These are phyloP conservation scores for Veloboletus limbatus DNA, from an alignment of 1,284 basidiomycete genomes.

Conservation along the genomic window DNA sequence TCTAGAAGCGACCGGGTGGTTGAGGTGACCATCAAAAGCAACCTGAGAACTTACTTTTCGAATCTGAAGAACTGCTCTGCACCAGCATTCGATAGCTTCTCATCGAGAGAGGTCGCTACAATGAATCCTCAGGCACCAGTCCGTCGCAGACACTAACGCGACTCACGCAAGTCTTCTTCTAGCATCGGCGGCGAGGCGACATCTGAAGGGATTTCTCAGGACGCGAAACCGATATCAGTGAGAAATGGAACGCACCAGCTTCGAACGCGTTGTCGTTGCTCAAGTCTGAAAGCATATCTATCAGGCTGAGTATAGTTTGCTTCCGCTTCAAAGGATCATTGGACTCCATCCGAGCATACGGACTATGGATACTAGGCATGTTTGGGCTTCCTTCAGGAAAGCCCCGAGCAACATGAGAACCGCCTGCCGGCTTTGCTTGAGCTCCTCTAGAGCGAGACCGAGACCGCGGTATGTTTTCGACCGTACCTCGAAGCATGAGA, in stretches of 20 bases:
- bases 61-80: conserved; percentile 33
- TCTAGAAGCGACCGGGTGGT: conserved; percentile 13
- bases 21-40: background rate
- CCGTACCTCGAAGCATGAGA: conserved; percentile 35
- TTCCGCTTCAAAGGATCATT: conserved; percentile 41
- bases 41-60: conserved; percentile 31
- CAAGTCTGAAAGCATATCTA: conserved; percentile 61
- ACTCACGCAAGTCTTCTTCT: conserved; percentile 61
- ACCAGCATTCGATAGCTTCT: conserved; percentile 34
- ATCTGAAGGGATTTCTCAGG: conserved; percentile 24
- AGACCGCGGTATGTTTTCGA: conserved; percentile 26
- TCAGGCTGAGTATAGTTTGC: conserved; percentile 61
- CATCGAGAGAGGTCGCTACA: conserved; percentile 33
- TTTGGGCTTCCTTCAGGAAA: conserved; percentile 35
- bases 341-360: conserved; percentile 32
- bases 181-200: conserved; percentile 41
- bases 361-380: conserved; percentile 25
- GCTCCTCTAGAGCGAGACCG: conserved; percentile 30
- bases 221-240: background rate
- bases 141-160: background rate
- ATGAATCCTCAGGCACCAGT: conserved; percentile 9
- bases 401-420: conserved; percentile 23
- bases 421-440: conserved; percentile 27
- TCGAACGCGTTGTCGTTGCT: conserved; percentile 49
- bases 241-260: conserved; percentile 36